phyloP scores from a whole-genome alignment of 805 yeast genomes.

The Cyberlindnera xishuangbannaensis region DNA sequence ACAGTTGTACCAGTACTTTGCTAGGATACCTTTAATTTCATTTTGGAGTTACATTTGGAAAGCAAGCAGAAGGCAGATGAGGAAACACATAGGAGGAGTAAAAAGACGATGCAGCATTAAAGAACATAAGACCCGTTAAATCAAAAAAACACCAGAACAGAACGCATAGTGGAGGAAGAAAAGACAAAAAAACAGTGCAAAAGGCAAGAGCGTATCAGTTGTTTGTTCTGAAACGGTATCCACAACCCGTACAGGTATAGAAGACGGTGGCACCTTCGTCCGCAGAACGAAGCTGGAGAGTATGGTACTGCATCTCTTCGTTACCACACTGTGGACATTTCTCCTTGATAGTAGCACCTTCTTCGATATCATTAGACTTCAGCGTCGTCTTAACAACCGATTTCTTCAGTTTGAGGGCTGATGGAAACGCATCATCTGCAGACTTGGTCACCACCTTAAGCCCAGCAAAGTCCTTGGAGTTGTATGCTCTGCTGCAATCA shows the following conservation, averaged over 20 bases:
- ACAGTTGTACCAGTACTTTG: too few species aligned
- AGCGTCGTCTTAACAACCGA: conserved; percentile 87
- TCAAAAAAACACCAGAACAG: too few species aligned
- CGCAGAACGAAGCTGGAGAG: conserved; percentile 93
- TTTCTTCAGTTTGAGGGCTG: conserved; percentile 68
- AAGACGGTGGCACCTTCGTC: conserved; percentile 99
- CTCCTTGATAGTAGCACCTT: conserved; percentile 95
- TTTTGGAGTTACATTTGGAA: too few species aligned
- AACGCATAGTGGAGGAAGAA: too few species aligned
- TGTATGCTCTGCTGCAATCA: conserved; percentile 40
- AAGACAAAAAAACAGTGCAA: too few species aligned
- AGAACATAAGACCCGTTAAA: conserved; percentile 7
- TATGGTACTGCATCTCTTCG: conserved; percentile 97
- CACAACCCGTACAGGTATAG: conserved; percentile 92
- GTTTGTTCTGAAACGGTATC: conserved; percentile 90
- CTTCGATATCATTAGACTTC: conserved; percentile 73
- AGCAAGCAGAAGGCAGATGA: too few species aligned
- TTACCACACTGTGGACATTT: conserved; percentile 98
- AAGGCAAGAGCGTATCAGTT: too few species aligned
- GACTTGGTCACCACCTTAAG: conserved; percentile 84
- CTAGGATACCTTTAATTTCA: too few species aligned
- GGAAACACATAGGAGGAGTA: conserved; percentile 1
- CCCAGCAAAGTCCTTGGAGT: conserved; percentile 53
- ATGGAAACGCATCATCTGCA: conserved; percentile 91
- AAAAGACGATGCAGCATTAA: conserved; percentile 1